Evolutionary conservation across 1,139 yeast species (phyloP).

Genomic region (Geotrichum europaeum): DNA sequence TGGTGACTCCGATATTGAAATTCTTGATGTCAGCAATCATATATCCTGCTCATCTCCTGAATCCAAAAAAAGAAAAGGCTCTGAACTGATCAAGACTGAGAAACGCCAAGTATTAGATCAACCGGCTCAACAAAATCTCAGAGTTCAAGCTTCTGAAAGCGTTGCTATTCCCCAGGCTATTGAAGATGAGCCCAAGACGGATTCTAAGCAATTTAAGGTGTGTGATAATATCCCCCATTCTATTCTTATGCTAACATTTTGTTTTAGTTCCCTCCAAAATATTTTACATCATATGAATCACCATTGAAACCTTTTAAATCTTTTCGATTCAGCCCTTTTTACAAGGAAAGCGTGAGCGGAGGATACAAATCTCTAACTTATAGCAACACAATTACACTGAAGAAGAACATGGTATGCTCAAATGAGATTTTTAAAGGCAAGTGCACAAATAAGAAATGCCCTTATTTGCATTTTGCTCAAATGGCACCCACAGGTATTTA

Average conservation of each 20-base stretch:
- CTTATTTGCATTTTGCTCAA: constrained; percentile 29
- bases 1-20: constrained; percentile 13
- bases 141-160: neutral
- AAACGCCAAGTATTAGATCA: neutral
- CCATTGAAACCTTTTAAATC: constrained; percentile 29
- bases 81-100: neutral
- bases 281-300: constrained; percentile 26
- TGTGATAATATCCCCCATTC: neutral
- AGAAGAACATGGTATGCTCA: constrained; percentile 25
- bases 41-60: neutral
- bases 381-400: constrained; percentile 24
- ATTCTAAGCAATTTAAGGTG: constrained; percentile 5
- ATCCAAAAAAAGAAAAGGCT: neutral
- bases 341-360: constrained; percentile 19
- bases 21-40: constrained; percentile 4
- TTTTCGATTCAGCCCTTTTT: constrained; percentile 31
- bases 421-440: constrained; percentile 25
- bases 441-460: constrained; percentile 27
- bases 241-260: neutral
- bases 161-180: neutral
- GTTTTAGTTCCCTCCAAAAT: constrained; percentile 6
- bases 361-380: constrained; percentile 30
- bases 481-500: constrained; percentile 24
- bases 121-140: neutral
- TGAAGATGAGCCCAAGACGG: neutral